A percentile compares a stretch with the other conserved stretches of the same genome.
Conservation (phyloP, 2,329 filamentous ascomycete species). For the Clarireedia homoeocarpa region DNA sequence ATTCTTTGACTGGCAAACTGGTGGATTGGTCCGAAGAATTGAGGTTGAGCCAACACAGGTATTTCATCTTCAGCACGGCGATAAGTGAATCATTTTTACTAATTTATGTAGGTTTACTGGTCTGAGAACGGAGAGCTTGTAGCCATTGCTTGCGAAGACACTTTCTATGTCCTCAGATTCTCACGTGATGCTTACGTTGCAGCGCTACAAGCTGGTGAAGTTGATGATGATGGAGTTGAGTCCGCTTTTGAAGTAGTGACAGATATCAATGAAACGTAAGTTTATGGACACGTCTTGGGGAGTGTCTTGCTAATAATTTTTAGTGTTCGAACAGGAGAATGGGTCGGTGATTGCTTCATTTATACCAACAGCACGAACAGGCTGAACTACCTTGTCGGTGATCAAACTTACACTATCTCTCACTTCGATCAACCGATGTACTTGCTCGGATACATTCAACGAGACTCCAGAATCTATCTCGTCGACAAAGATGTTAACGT, state of each 20-base stretch:
- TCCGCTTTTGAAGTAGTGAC: conserved; percentile 93
- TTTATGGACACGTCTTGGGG: neutral
- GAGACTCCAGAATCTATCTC: conserved; percentile 91
- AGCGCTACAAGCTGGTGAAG: conserved; percentile 71
- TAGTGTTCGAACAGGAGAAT: conserved; percentile 87
- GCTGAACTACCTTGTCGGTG: conserved; percentile 93
- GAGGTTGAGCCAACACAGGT: conserved; percentile 59
- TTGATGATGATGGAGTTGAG: conserved; percentile 83
- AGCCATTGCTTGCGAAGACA: conserved; percentile 86
- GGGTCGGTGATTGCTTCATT: conserved; percentile 98
- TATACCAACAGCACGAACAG: conserved; percentile 97
- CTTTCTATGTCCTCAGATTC: conserved; percentile 88
- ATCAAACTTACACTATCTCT: conserved; percentile 95
- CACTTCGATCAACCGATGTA: conserved; percentile 97
- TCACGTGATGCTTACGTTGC: conserved; percentile 83
- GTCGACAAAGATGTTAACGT: conserved; percentile 92
- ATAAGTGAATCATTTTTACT: neutral
- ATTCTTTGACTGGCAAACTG: conserved; percentile 93
- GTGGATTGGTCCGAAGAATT: conserved; percentile 82
- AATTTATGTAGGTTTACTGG: conserved; percentile 69
- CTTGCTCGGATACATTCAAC: conserved; percentile 86
- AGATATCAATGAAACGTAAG: conserved; percentile 81
- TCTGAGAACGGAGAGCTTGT: conserved; percentile 94
- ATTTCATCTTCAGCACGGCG: neutral
- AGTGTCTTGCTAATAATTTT: conserved; percentile 18